Evolutionary conservation across 1,139 yeast species (phyloP), one percentile per base, ranked within the genome.

Genomic region (Kurtzmaniella quercitrusa): DNA sequence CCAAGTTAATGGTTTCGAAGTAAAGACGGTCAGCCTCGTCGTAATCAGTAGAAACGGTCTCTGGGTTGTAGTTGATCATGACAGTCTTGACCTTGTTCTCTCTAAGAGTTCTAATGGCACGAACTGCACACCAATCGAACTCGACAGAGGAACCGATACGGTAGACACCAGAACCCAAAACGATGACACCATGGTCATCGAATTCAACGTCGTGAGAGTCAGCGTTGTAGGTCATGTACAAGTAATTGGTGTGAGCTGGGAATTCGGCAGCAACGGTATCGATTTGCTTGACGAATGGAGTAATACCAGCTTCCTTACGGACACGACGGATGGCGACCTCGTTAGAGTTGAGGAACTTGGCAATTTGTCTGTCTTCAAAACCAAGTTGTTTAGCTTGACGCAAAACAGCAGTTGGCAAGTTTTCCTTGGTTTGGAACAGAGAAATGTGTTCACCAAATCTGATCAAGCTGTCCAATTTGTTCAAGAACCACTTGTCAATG

Each of bases 241-340:
- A 77, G 70, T 93, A 93, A 73, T 93, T 93, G 61, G 98, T 93
- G 72, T 69, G 81, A 42, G 98, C 97, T 45, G 98, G 98, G 82
- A 93, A 93, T 68, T 93, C 98, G 44, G 98, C 98, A 45, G 98
- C 98, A 56, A 93, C 96, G 33, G 98, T 93, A 73, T 93, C 98
- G 59, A 93, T 93, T 71, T 91, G 96, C 69, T 93, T 93, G 53
- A 91, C 98, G 63, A 87, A 89, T 57, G 98, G 98, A 52, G 82
- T 70, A 52, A 93, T 82, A 48, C 95, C 95, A 46, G 81, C 82
- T 59, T 89, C 96, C 62, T 86, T 83, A 75, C 98, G 84, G 58
- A 86, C 73, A 66, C 95, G 80, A 70, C 98, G 84, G 54, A 93
- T 84, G 44, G 96, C 95, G 50, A 90, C 86, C 71, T 93, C 98